Evolutionary conservation across 176 grass and related monocot genomes (phyloP).

Genomic region (Juncus effusus): DNA sequence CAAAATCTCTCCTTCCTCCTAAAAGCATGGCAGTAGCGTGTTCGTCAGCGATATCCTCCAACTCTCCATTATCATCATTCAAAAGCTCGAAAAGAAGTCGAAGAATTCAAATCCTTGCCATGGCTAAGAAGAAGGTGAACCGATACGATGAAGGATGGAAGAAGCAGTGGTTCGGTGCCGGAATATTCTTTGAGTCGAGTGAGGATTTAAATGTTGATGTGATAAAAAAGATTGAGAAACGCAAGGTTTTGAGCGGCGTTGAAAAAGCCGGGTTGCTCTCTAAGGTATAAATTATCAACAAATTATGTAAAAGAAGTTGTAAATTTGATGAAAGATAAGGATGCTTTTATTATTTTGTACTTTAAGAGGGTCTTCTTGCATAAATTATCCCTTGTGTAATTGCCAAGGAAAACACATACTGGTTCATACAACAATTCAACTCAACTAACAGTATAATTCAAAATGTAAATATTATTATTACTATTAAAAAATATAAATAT

Average conservation of each 20-base stretch:
- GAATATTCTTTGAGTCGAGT: conserved; percentile 75
- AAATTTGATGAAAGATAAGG: too few species aligned
- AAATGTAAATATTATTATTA: too few species aligned
- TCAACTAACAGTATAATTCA: too few species aligned
- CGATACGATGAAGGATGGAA: conserved; percentile 80
- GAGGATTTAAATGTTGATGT: conserved; percentile 84
- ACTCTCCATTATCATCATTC: not conserved
- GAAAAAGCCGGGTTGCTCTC: conserved; percentile 91
- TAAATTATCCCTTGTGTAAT: too few species aligned
- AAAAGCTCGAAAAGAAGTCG: conserved; percentile 19
- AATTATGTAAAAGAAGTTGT: too few species aligned
- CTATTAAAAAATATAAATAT: too few species aligned
- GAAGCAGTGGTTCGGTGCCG: conserved; percentile 94
- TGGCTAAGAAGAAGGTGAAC: conserved; percentile 92
- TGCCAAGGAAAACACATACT: too few species aligned
- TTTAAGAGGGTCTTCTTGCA: too few species aligned
- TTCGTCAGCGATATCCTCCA: conserved; percentile 7
- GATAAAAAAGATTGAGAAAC: conserved; percentile 80
- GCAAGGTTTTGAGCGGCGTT: conserved; percentile 79
- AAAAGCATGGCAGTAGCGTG: conserved; percentile 6
- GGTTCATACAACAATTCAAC: too few species aligned
- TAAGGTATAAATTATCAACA: conserved; percentile 12
- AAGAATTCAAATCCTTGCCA: conserved; percentile 60
- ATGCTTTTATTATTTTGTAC: too few species aligned
- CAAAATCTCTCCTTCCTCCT: not conserved